Conservation (phyloP, 805 yeast genomes). For the Ogataea siamensis region DNA sequence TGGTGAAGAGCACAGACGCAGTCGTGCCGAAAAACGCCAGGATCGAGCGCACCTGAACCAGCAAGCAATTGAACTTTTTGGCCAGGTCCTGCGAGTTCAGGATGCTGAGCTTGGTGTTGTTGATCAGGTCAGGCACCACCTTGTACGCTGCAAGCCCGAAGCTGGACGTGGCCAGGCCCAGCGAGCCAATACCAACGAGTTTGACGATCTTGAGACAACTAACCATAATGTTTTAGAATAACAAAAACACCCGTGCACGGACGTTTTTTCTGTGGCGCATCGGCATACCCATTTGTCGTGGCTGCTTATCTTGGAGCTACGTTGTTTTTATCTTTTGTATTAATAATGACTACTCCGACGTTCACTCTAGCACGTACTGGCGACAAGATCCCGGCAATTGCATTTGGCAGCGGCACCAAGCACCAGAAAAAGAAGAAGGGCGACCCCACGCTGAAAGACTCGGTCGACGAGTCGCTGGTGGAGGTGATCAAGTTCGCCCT, state of each 20-base stretch:
- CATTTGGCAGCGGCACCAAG: slow-evolving; percentile 57
- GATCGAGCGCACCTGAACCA: slow-evolving; percentile 25
- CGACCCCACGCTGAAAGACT: slow-evolving; percentile 20
- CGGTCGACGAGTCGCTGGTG: slow-evolving; percentile 40
- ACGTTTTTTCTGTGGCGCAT: slow-evolving; percentile 2
- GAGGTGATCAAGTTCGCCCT: slow-evolving; percentile 47
- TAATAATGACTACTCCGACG: slow-evolving; percentile 21
- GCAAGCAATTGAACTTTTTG: slow-evolving; percentile 16
- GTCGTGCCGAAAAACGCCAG: slow-evolving; percentile 42
- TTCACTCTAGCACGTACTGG: slow-evolving; percentile 31
- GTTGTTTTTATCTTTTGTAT: background rate
- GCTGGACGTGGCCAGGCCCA: slow-evolving; percentile 62
- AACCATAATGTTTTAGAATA: slow-evolving; percentile 38
- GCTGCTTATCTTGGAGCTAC: background rate
- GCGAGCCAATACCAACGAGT: slow-evolving; percentile 60
- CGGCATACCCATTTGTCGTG: background rate
- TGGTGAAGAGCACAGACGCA: slow-evolving; percentile 49
- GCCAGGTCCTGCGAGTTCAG: slow-evolving; percentile 16
- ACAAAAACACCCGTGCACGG: slow-evolving; percentile 6
- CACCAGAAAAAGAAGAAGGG: slow-evolving; percentile 42
- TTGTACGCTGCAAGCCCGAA: slow-evolving; percentile 32
- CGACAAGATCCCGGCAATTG: slow-evolving; percentile 38
- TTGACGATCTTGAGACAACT: slow-evolving; percentile 57
- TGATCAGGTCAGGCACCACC: slow-evolving; percentile 23
- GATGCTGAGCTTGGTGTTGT: slow-evolving; percentile 11